phyloP scores from a whole-genome alignment of 306 rosid genomes.

The Prunus fruticosa region DNA sequence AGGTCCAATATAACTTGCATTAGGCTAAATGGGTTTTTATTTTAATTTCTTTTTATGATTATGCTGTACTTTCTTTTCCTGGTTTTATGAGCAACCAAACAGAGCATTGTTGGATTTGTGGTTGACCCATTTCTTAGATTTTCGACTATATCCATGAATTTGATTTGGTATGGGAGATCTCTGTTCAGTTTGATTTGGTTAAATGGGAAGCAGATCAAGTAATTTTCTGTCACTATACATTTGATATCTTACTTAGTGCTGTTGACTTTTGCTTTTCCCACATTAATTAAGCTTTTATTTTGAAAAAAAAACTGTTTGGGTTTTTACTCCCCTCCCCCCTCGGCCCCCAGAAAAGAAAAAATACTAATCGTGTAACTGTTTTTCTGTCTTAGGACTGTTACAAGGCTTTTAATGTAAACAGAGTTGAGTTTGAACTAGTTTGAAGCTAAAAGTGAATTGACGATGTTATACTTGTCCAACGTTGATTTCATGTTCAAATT shows the following conservation, averaged over 20 bases:
- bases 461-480: background rate
- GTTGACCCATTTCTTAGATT: slow-evolving; percentile 1
- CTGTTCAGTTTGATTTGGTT: slow-evolving; percentile 1
- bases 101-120: background rate
- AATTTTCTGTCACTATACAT: background rate
- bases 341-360: background rate
- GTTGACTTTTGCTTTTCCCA: background rate
- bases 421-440: background rate
- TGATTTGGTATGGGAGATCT: background rate
- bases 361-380: background rate
- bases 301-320: background rate
- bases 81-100: slow-evolving; percentile 13
- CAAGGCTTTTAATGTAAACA: background rate
- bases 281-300: slow-evolving; percentile 16
- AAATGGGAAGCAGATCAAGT: slow-evolving; percentile 20
- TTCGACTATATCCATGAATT: background rate
- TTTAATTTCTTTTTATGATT: background rate
- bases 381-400: background rate
- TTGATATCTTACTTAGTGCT: background rate
- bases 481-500: background rate
- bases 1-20: slow-evolving; percentile 5
- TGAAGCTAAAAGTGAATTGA: too few species aligned
- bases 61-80: background rate
- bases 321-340: too few species aligned
- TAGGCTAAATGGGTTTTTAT: background rate